Percentiles rank a stretch among this genome's conserved stretches.
phyloP scores from a whole-genome alignment of 78 protist genomes.

The Protostelium mycophagum region DNA sequence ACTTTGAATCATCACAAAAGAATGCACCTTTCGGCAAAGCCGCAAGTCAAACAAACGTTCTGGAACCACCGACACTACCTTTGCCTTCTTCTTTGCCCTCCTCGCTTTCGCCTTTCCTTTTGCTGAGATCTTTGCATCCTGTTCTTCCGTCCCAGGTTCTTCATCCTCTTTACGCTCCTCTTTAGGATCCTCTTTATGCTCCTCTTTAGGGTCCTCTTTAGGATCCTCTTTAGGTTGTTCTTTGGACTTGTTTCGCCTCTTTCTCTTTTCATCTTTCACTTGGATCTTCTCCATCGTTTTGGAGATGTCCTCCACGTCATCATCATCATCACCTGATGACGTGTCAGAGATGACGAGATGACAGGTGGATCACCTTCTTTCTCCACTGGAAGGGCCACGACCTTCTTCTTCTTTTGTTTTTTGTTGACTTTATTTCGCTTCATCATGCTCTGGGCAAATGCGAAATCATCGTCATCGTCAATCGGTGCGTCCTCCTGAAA shows the following conservation, averaged over 20 bases:
- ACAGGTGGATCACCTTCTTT: not conserved
- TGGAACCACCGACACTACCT: too few relatives aligned
- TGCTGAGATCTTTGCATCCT: slow-evolving; percentile 20
- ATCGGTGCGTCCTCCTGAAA: not conserved
- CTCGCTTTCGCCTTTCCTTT: slow-evolving; percentile 6
- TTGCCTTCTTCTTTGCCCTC: slow-evolving; percentile 1
- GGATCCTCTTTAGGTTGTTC: slow-evolving; percentile 5
- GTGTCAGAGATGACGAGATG: not conserved
- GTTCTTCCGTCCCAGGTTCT: slow-evolving; percentile 10
- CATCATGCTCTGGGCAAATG: slow-evolving; percentile 15
- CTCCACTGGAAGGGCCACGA: too few relatives aligned
- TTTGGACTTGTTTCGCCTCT: too few relatives aligned
- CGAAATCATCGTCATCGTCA: slow-evolving; percentile 10
- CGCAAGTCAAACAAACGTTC: too few relatives aligned
- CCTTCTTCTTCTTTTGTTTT: not conserved
- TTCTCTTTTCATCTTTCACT: slow-evolving; percentile 6
- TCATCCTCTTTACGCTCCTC: slow-evolving; percentile 2
- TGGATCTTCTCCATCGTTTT: not conserved
- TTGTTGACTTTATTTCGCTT: slow-evolving; percentile 5
- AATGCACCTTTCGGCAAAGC: too few relatives aligned
- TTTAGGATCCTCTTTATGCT: slow-evolving; percentile 10
- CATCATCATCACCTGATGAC: slow-evolving; percentile 21
- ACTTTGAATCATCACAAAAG: too few relatives aligned
- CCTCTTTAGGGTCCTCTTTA: slow-evolving; percentile 21
- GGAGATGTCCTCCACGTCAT: slow-evolving; percentile 1